Conservation (phyloP, 1,284 basidiomycete species). For the Heterobasidion annosum region DNA sequence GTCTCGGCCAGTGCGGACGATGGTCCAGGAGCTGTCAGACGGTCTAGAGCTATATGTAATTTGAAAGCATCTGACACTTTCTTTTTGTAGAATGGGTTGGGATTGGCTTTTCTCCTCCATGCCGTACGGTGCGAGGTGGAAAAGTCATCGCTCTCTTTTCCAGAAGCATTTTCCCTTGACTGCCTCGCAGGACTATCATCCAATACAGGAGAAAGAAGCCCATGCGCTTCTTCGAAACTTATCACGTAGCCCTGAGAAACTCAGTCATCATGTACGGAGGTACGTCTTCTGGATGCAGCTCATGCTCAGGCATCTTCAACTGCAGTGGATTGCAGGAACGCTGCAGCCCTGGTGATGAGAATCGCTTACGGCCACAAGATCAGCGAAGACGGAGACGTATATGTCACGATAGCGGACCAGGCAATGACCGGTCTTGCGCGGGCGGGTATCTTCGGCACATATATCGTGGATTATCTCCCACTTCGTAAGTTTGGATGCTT, state of each 20-base stretch:
- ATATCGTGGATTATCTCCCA: conserved; percentile 20
- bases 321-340: conserved; percentile 6
- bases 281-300: neutral
- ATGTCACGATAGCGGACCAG: conserved; percentile 32
- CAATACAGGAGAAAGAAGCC: conserved; percentile 9
- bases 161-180: conserved; percentile 31
- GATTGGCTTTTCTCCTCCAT: conserved; percentile 39
- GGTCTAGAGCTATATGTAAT: too few species aligned
- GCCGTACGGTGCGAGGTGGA: conserved; percentile 31
- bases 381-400: conserved; percentile 28
- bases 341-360: conserved; percentile 15
- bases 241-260: conserved; percentile 9
- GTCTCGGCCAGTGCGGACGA: neutral
- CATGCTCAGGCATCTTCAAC: neutral
- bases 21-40: neutral
- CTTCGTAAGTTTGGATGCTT: conserved; percentile 12
- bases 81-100: conserved; percentile 33
- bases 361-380: conserved; percentile 21
- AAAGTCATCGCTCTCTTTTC: conserved; percentile 34
- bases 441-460: conserved; percentile 18
- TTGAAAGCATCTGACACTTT: too few species aligned
- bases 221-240: conserved; percentile 1
- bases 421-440: conserved; percentile 16
- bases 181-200: conserved; percentile 25
- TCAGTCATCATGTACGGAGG: conserved; percentile 13